A percentile compares a stretch with the other conserved stretches of the same genome.
Evolutionary conservation across 352 stramenopile species (phyloP).

Genomic region (Pythium volutum): DNA sequence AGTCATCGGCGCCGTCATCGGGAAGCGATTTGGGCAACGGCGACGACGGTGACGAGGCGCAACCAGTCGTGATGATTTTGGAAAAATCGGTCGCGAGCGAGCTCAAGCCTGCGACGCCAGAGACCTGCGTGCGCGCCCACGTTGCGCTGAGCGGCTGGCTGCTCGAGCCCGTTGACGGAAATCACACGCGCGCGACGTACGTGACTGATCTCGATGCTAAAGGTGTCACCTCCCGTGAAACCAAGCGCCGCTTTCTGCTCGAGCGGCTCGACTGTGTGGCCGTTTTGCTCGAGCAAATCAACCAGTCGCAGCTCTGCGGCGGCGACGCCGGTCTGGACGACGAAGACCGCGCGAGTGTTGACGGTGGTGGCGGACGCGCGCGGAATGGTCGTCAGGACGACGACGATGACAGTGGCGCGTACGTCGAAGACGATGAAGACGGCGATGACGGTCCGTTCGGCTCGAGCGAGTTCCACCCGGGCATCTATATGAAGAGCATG

Average conservation of each 20-base stretch:
- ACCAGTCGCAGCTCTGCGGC: slow-evolving; percentile 54
- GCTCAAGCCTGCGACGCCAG: slow-evolving; percentile 41
- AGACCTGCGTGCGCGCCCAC: slow-evolving; percentile 48
- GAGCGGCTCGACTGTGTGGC: slow-evolving; percentile 60
- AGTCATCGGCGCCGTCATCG: slow-evolving; percentile 36
- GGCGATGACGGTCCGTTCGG: slow-evolving; percentile 9
- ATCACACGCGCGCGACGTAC: slow-evolving; percentile 61
- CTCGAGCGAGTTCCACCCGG: slow-evolving; percentile 58
- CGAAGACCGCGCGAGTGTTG: slow-evolving; percentile 37
- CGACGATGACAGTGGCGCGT: slow-evolving; percentile 29
- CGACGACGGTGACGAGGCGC: slow-evolving; percentile 34
- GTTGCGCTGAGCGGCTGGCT: slow-evolving; percentile 71
- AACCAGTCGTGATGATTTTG: slow-evolving; percentile 67
- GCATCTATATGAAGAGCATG: slow-evolving; percentile 81
- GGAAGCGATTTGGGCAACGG: slow-evolving; percentile 36
- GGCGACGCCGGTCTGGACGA: slow-evolving; percentile 33
- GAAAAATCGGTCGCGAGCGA: slow-evolving; percentile 82
- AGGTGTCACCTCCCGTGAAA: slow-evolving; percentile 46
- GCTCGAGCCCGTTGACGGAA: slow-evolving; percentile 62
- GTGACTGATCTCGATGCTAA: slow-evolving; percentile 68
- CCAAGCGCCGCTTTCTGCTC: slow-evolving; percentile 47
- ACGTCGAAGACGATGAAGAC: slow-evolving; percentile 26
- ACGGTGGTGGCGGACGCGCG: slow-evolving; percentile 28
- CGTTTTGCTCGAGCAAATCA: slow-evolving; percentile 62
- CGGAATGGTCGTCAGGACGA: slow-evolving; percentile 28